A percentile compares a stretch with the other conserved stretches of the same genome.
These are phyloP conservation scores for Geranium incanum DNA, from an alignment of 441 rosid genomes.

Conservation along the genomic window DNA sequence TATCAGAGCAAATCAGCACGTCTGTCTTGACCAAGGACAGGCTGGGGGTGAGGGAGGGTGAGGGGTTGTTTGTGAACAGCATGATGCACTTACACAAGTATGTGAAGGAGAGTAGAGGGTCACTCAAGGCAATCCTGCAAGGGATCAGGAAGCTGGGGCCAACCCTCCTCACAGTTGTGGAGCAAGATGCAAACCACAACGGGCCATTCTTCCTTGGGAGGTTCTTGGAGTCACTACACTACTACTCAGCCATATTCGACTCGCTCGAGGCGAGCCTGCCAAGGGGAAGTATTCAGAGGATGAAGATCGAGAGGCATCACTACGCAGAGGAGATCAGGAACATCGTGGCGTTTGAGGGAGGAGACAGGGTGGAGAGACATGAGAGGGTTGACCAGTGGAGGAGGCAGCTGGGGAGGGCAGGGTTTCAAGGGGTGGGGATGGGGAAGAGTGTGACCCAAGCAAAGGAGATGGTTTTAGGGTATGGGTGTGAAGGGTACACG, in stretches of 20 bases:
- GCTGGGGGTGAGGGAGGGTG: slow-evolving; percentile 44
- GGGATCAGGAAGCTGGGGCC: slow-evolving; percentile 53
- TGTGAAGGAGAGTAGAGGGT: slow-evolving; percentile 58
- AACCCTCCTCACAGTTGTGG: slow-evolving; percentile 41
- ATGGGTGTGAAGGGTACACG: slow-evolving; percentile 58
- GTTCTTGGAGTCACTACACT: slow-evolving; percentile 61
- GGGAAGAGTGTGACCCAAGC: slow-evolving; percentile 47
- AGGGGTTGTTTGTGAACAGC: slow-evolving; percentile 44
- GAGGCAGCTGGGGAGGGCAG: slow-evolving; percentile 58
- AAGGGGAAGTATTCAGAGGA: slow-evolving; percentile 41
- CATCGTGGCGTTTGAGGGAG: slow-evolving; percentile 50
- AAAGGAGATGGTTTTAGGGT: slow-evolving; percentile 51
- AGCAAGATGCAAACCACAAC: slow-evolving; percentile 66
- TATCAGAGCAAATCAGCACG: slow-evolving; percentile 32
- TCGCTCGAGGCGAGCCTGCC: slow-evolving; percentile 55
- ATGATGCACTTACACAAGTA: slow-evolving; percentile 52
- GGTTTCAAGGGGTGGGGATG: slow-evolving; percentile 47
- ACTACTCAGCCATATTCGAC: slow-evolving; percentile 58
- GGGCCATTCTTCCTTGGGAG: slow-evolving; percentile 68
- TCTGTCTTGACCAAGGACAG: slow-evolving; percentile 37
- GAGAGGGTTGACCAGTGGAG: slow-evolving; percentile 69
- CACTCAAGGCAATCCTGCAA: slow-evolving; percentile 59
- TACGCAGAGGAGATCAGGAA: slow-evolving; percentile 54
- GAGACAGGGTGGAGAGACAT: slow-evolving; percentile 46
- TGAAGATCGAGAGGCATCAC: slow-evolving; percentile 49